Evolutionary conservation across 2,329 filamentous ascomycete species (phyloP).

Genomic region (Phyllosticta citriasiana): DNA sequence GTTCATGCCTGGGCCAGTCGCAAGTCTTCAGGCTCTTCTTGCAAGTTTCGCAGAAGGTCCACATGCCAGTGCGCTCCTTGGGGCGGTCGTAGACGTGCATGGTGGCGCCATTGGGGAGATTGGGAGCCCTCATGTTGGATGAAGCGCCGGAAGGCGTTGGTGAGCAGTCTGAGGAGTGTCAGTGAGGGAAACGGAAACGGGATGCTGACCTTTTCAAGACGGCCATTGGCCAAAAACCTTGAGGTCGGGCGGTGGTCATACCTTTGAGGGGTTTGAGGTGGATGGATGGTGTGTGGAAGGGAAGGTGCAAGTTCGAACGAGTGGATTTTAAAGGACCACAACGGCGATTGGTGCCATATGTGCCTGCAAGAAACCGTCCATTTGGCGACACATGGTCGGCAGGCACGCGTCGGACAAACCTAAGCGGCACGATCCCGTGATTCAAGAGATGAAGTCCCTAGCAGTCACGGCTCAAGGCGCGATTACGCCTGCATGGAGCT

Average conservation of each 20-base stretch:
- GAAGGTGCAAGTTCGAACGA: background rate
- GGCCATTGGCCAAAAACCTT: background rate
- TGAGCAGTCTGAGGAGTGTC: background rate
- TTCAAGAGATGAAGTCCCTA: background rate
- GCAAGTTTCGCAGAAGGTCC: constrained; percentile 23
- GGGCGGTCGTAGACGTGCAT: constrained; percentile 15
- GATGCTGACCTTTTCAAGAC: background rate
- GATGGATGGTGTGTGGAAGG: background rate
- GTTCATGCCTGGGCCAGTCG: constrained; percentile 23
- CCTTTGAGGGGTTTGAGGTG: background rate
- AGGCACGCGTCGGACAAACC: background rate
- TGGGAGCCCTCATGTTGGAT: background rate
- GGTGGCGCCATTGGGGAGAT: background rate
- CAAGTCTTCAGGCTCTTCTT: constrained; percentile 21
- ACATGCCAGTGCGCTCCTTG: constrained; percentile 15
- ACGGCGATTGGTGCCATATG: background rate
- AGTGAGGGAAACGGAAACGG: background rate
- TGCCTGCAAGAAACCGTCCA: background rate
- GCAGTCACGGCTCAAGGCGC: background rate
- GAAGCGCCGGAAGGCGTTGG: background rate
- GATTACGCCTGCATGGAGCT: background rate
- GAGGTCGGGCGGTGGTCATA: background rate
- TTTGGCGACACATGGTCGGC: background rate
- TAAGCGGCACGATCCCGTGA: background rate
- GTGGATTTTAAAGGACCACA: background rate